Evolutionary conservation across 768 basidiomycete species (phyloP), one percentile per base, ranked within the genome.

Genomic region (Pleurotus tuoliensis): DNA sequence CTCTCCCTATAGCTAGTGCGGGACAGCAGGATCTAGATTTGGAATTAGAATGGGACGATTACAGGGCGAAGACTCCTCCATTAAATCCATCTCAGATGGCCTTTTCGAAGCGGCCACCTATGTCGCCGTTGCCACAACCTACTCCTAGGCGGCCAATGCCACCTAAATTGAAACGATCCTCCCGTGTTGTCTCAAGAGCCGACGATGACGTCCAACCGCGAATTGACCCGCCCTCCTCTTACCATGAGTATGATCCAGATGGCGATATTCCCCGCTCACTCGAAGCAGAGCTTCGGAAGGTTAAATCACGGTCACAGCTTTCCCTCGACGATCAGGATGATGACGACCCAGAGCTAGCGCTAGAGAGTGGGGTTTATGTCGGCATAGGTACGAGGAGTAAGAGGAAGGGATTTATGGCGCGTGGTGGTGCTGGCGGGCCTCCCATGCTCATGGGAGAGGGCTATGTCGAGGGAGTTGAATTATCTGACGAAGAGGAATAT

Each of bases 361-460:
- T 72, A 16, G 83, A 87, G 1, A 77, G 73, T 56, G 79, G 76
- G 20, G 71, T 82, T 12, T 76, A 83, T 11, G 67, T 74, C 1
- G 86, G 79, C 15, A 76, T 81, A 2, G 87, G 87, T 9, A 81
- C 74, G 40, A 75, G 74, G 64, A 81, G 76, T 50, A 82, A 77
- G 61, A 73, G 69, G 15, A 71, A 66, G 4, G 86, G 87, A 1
- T 92, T 90, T 59, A 72, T 91, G 18, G 85, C 87, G 3, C 85
- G 82, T 62, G 90, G 90, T 11, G 90, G 90, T 0, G 88, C 79
- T 8, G 88, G 85, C 20, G 90, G 90, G 0, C 57, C 65, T 1
- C 85, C 89, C 1, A 84, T 92, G 9, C 82, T 83, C 57, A 84
- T 90, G 82, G 86, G 83, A 6, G 79, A 74, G 24, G 88, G 87